Conservation (phyloP, 305 asterid genomes). For the Ilex paraguariensis region DNA sequence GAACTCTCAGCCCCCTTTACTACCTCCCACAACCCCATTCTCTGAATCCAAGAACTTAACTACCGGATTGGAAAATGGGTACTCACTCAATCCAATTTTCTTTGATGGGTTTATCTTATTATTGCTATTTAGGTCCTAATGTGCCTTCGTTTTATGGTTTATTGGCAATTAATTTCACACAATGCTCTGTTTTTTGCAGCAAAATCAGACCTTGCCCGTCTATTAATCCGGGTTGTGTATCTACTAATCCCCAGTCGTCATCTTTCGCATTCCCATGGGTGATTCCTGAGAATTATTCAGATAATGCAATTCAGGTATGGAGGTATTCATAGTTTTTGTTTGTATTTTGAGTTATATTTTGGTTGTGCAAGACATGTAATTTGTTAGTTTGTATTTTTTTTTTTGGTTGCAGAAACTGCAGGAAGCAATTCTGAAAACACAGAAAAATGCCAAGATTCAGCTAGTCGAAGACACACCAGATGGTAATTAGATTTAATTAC, state of each 20-base stretch:
- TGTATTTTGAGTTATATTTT: no score
- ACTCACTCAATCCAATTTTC: neutral
- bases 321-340: neutral
- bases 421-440: constrained; percentile 68
- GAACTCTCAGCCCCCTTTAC: constrained; percentile 34
- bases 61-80: constrained; percentile 77
- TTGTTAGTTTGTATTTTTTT: neutral
- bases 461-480: constrained; percentile 56
- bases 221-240: constrained; percentile 74
- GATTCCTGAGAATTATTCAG: constrained; percentile 43
- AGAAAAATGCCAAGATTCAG: constrained; percentile 70
- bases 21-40: constrained; percentile 59
- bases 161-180: neutral
- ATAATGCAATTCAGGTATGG: constrained; percentile 42
- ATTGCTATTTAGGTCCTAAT: neutral
- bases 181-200: constrained; percentile 30
- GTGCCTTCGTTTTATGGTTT: neutral
- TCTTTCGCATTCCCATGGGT: constrained; percentile 77
- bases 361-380: no score
- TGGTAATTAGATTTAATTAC: constrained; percentile 28
- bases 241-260: constrained; percentile 76
- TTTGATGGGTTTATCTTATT: neutral
- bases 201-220: constrained; percentile 91
- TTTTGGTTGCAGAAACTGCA: constrained; percentile 45
- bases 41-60: constrained; percentile 77